Evolutionary conservation across 2,329 filamentous ascomycete species (phyloP).

Genomic region (Ceratocystiopsis sp.): DNA sequence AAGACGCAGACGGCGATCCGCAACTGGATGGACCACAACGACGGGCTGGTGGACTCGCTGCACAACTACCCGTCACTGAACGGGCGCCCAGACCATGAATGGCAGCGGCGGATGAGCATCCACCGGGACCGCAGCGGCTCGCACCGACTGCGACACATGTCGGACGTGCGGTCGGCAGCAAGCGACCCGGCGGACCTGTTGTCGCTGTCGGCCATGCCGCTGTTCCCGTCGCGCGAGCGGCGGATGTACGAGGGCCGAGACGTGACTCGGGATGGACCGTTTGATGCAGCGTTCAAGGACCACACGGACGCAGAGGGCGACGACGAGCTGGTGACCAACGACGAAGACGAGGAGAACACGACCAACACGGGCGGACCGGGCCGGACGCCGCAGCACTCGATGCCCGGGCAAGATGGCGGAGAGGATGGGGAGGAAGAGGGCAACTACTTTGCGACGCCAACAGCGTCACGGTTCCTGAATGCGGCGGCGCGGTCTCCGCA

Average conservation of each 20-base stretch:
- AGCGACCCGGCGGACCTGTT: slow-evolving; percentile 48
- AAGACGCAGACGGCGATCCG: slow-evolving; percentile 70
- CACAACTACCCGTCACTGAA: slow-evolving; percentile 33
- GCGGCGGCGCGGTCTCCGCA: slow-evolving; percentile 5
- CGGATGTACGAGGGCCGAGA: neutral
- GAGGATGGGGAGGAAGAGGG: slow-evolving; percentile 48
- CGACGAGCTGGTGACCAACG: slow-evolving; percentile 73
- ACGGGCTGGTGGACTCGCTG: slow-evolving; percentile 29
- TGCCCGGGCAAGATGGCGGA: neutral
- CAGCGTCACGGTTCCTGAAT: slow-evolving; percentile 14
- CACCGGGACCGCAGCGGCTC: slow-evolving; percentile 25
- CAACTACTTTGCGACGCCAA: slow-evolving; percentile 50
- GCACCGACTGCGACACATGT: slow-evolving; percentile 30
- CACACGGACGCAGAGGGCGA: slow-evolving; percentile 78
- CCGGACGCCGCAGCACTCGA: slow-evolving; percentile 1
- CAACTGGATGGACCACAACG: slow-evolving; percentile 72
- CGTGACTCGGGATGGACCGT: slow-evolving; percentile 8
- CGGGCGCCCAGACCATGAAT: slow-evolving; percentile 25
- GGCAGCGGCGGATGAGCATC: slow-evolving; percentile 33
- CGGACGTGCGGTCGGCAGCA: slow-evolving; percentile 40
- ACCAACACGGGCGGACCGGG: slow-evolving; percentile 5
- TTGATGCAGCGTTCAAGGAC: slow-evolving; percentile 29
- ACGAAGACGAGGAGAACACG: slow-evolving; percentile 38
- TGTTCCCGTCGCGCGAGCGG: slow-evolving; percentile 17
- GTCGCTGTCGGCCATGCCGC: slow-evolving; percentile 27